A percentile compares a stretch with the other conserved stretches of the same genome.
phyloP scores from a whole-genome alignment of 2,329 filamentous ascomycete genomes.

The Cladophialophora immunda region DNA sequence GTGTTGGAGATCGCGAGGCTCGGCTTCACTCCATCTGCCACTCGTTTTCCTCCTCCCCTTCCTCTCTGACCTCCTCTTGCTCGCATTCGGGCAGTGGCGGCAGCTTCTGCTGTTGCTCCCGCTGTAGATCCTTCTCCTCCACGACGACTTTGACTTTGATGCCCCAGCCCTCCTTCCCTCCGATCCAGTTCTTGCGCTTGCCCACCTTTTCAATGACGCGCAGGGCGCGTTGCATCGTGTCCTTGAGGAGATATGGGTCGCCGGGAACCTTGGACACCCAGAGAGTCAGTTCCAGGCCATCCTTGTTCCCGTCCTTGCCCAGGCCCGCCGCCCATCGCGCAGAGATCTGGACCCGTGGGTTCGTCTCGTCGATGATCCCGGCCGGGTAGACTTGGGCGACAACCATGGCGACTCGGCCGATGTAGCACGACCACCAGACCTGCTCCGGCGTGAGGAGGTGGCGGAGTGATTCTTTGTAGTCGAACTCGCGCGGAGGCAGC shows the following conservation, averaged over 20 bases:
- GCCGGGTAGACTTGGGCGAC: constrained; percentile 69
- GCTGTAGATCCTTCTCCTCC: constrained; percentile 15
- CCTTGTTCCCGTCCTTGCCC: constrained; percentile 51
- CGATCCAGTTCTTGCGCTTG: constrained; percentile 67
- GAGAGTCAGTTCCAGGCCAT: constrained; percentile 51
- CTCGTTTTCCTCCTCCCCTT: background rate
- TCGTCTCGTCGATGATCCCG: constrained; percentile 53
- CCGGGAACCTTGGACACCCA: constrained; percentile 36
- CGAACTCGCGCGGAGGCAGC: constrained; percentile 65
- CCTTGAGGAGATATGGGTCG: constrained; percentile 1
- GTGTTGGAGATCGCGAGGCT: background rate
- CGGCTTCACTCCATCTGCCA: background rate
- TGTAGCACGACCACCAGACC: constrained; percentile 72
- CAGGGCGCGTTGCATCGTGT: constrained; percentile 32
- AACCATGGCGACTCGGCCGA: constrained; percentile 67
- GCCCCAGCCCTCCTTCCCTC: constrained; percentile 42
- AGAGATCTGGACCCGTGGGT: constrained; percentile 51
- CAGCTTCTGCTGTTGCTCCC: background rate
- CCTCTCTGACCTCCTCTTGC: background rate
- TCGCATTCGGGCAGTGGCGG: background rate
- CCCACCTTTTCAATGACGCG: constrained; percentile 60
- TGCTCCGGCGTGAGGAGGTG: constrained; percentile 62
- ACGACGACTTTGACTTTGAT: constrained; percentile 34
- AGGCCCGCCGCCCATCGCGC: constrained; percentile 53
- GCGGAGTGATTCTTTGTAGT: constrained; percentile 63